phyloP scores from a whole-genome alignment of 2,329 filamentous ascomycete species.

The Stachybotrys elegans region DNA sequence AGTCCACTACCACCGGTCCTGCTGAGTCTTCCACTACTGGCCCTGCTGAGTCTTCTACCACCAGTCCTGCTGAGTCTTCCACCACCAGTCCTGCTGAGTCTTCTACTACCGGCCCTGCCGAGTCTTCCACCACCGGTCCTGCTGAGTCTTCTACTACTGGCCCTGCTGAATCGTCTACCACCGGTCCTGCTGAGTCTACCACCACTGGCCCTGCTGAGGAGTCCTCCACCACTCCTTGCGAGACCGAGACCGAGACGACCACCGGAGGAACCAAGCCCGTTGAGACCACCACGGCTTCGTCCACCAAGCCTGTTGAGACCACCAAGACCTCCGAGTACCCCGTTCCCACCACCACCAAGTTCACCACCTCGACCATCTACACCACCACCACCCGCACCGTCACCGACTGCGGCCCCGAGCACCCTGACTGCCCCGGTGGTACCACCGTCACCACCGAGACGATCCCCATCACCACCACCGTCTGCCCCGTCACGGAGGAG shows the following conservation, averaged over 20 bases:
- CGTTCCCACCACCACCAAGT: slow-evolving; percentile 4
- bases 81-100: background rate
- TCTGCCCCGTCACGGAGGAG: slow-evolving; percentile 14
- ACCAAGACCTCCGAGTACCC: background rate
- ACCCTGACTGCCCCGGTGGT: slow-evolving; percentile 12
- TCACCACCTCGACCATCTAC: slow-evolving; percentile 15
- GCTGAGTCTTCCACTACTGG: too few relatives aligned
- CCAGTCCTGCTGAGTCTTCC: background rate
- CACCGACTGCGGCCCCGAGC: slow-evolving; percentile 12
- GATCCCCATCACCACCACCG: slow-evolving; percentile 15
- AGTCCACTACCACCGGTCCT: too few relatives aligned
- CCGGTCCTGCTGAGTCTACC: background rate
- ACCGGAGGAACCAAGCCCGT: slow-evolving; percentile 17
- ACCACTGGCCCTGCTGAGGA: background rate
- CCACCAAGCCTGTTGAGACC: slow-evolving; percentile 17
- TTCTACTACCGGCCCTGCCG: slow-evolving; percentile 7
- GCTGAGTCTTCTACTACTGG: too few relatives aligned
- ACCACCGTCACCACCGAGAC: slow-evolving; percentile 10
- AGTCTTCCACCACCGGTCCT: too few relatives aligned
- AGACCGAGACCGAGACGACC: slow-evolving; percentile 1
- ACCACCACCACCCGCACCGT: slow-evolving; percentile 16
- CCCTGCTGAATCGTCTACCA: background rate
- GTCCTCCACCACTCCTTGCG: slow-evolving; percentile 10
- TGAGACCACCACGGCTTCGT: slow-evolving; percentile 2
- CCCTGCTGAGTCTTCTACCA: background rate